These are phyloP conservation scores for Camellia granthamiana DNA, from an alignment of 148 eudicot species.

Conservation along the genomic window DNA sequence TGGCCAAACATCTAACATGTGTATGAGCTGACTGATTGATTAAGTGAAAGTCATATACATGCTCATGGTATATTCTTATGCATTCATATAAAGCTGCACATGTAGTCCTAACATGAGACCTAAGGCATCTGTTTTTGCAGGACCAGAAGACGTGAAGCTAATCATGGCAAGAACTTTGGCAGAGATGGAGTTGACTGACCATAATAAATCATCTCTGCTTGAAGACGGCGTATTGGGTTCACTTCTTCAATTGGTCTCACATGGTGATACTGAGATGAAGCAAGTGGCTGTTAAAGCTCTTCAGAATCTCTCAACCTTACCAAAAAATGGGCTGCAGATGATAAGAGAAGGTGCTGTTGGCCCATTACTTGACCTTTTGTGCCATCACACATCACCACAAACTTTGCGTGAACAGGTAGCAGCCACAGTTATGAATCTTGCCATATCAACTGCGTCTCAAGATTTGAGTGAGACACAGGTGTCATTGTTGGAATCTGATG, in stretches of 20 bases:
- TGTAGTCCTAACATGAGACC: neutral
- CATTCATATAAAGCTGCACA: neutral
- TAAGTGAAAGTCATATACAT: neutral
- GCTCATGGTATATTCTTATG: neutral
- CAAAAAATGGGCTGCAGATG: constrained; percentile 35
- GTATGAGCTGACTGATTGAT: neutral
- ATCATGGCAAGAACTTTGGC: constrained; percentile 38
- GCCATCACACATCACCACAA: constrained; percentile 30
- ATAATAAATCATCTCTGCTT: constrained; percentile 32
- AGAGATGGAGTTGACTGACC: constrained; percentile 47
- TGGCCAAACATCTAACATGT: neutral
- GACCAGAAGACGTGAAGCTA: constrained; percentile 34
- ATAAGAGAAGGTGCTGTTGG: constrained; percentile 31
- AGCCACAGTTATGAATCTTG: constrained; percentile 32
- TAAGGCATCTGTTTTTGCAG: constrained; percentile 16
- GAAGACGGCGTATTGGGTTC: constrained; percentile 29
- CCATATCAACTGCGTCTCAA: constrained; percentile 28
- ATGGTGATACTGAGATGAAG: constrained; percentile 27
- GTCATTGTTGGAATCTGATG: constrained; percentile 33
- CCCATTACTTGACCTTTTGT: constrained; percentile 33
- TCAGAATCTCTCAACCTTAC: constrained; percentile 32
- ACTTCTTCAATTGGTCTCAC: constrained; percentile 31
- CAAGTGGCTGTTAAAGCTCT: constrained; percentile 32
- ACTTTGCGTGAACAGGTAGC: constrained; percentile 36
- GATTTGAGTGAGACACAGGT: constrained; percentile 18